Percentiles rank a stretch among this genome's conserved stretches.
phyloP scores from a whole-genome alignment of 1,284 basidiomycete genomes.

The Pseudozyma flocculosa region DNA sequence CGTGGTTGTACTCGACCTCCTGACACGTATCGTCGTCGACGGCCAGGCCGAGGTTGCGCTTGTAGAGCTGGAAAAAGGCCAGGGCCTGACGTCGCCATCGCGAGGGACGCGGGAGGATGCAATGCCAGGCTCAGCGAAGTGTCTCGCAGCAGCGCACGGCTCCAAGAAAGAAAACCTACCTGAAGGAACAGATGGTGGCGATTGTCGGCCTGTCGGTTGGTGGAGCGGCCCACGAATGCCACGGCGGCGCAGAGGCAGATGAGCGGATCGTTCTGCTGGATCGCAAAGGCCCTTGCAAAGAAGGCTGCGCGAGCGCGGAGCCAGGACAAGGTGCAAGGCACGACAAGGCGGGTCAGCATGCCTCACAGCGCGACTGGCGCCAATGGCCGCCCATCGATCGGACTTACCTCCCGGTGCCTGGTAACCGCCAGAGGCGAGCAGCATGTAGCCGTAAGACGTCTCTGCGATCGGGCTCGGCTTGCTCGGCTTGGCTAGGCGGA shows the following conservation, averaged over 20 bases:
- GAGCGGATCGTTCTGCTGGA: slow-evolving; percentile 78
- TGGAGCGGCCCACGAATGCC: slow-evolving; percentile 80
- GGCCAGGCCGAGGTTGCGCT: slow-evolving; percentile 67
- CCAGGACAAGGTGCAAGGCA: not conserved
- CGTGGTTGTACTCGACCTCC: slow-evolving; percentile 89
- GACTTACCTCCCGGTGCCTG: slow-evolving; percentile 84
- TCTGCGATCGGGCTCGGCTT: slow-evolving; percentile 66
- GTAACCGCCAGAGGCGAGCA: slow-evolving; percentile 79
- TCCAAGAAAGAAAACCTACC: no score
- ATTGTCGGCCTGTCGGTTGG: slow-evolving; percentile 92
- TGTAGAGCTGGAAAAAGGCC: slow-evolving; percentile 33
- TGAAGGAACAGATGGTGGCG: slow-evolving; percentile 67
- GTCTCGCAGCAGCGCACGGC: no score
- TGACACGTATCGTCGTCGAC: slow-evolving; percentile 60
- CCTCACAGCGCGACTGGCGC: no score
- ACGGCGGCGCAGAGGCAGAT: slow-evolving; percentile 79
- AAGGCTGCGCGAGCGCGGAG: slow-evolving; percentile 67
- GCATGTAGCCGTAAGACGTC: slow-evolving; percentile 82
- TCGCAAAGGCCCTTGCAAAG: slow-evolving; percentile 80
- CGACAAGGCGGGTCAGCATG: no score
- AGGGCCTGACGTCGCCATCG: no score
- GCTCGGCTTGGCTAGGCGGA: slow-evolving; percentile 27
- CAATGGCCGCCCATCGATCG: no score
- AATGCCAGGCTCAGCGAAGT: not conserved
- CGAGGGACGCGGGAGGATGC: not conserved